A percentile compares a stretch with the other conserved stretches of the same genome.
These are phyloP conservation scores for Solanum tacnaense DNA, from an alignment of 257 asterid species.

Conservation along the genomic window DNA sequence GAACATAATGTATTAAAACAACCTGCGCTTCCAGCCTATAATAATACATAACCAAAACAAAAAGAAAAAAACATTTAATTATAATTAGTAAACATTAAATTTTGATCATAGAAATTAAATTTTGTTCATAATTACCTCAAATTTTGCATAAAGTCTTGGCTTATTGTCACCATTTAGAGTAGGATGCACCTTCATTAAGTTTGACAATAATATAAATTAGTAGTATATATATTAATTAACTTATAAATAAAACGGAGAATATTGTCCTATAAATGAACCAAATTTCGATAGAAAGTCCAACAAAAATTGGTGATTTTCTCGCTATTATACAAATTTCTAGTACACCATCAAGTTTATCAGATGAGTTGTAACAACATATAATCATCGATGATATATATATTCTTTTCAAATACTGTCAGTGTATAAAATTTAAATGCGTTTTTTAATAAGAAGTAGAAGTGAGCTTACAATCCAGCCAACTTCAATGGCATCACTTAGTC, in stretches of 20 bases:
- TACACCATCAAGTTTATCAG: too few relatives aligned
- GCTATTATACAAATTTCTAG: too few relatives aligned
- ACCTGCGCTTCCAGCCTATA: not conserved
- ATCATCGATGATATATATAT: accelerated
- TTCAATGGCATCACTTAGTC: not conserved
- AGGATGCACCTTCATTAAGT: not conserved
- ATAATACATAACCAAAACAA: too few relatives aligned
- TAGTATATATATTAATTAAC: too few relatives aligned
- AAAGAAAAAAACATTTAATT: too few relatives aligned
- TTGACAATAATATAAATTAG: not conserved
- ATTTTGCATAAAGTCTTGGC: not conserved
- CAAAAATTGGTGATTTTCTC: too few relatives aligned
- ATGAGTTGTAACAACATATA: not conserved
- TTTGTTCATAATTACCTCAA: not conserved
- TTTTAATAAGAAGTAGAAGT: not conserved
- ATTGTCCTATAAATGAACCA: not conserved
- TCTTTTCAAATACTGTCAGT: too few relatives aligned
- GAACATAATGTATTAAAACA: not conserved
- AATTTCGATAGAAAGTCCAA: not conserved
- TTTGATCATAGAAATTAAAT: not conserved
- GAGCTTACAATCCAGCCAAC: not conserved
- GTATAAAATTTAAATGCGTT: not conserved
- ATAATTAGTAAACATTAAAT: not conserved
- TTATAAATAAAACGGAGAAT: too few relatives aligned
- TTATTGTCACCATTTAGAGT: not conserved